Base-by-base conservation (phyloP, 2,329 filamentous ascomycete species). In the Trichoderma semiorbis region DNA sequence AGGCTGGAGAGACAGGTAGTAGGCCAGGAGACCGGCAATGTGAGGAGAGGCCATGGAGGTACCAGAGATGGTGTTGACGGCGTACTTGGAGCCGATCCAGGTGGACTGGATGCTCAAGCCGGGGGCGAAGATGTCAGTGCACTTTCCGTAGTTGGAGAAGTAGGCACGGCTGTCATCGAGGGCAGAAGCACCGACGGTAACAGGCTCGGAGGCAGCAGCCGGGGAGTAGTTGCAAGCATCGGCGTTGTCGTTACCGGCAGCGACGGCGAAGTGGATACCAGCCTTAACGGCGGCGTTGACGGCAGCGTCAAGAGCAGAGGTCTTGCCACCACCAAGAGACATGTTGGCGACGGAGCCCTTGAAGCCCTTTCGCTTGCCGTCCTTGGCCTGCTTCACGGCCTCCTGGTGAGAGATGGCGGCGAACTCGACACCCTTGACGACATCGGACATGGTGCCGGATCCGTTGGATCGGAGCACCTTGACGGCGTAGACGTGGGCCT, bases 121-220 rank as follows among this genome's bases (percentile, higher is more conserved):
- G 73, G 96, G 96, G 75, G 95, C 96, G 80, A 99, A 99, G 88
- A 99, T 97, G 85, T 99, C 96, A 82, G 95, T 97, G 90, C 96
- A 99, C 89, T 95, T 96, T 83, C 96, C 96, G 84, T 91, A 98
- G 93, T 99, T 99, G 90, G 97, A 99, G 91, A 99, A 99, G 90
- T 98, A 99, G 76, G 96, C 96, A 85, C 96, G 95, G 88, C 94
- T 93, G 81, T 99, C 96, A 79, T 92, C 90, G 73, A 99, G 90
- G 77, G 93, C 96, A 60, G 94, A 97, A 76, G 96, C 96, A 84
- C 95, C 97, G 75, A 99, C 96, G 72, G 96, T 99, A 82, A 99
- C 90, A 76, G 96, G 95, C 80, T 97, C 94, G 78, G 90, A 87
- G 77, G 97, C 94, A 75, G 95, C 93, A 79, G 96, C 97, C 73